Base-by-base conservation (phyloP, 1,139 yeast species). In the Nematodospora anomalae region DNA sequence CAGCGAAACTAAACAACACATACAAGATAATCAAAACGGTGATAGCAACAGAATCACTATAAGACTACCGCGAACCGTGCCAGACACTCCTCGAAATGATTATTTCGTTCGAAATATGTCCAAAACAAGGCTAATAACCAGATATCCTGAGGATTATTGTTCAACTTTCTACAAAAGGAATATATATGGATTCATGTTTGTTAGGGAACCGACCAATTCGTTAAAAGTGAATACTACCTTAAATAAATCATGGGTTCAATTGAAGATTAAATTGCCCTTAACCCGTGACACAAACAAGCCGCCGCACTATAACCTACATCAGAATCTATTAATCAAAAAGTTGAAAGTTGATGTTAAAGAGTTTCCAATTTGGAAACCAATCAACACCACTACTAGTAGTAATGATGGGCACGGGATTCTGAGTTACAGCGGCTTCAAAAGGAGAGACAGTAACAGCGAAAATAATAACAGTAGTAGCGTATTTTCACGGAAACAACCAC, bases 151-250 rank as follows among this genome's bases (percentile, higher is more conserved):
- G 12, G 44, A 40, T 9, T 41, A 41, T 28, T 33, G 39, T 40
- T 60, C 67, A 6, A 64, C 69, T 2, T 65, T 64, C 40, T 65
- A 64, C 44, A 62, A 60, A 40, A 45, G 71, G 26, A 64, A 64
- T 32, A 40, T 47, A 10, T 61, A 60, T 33, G 68, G 69, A 10
- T 65, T 64, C 42, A 65, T 65, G 71, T 65, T 64, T 42, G 61
- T 60, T 11, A 52, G 58, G 29, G 71, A 65, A 37, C 57, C 67
- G 10, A 56, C 41, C n/a, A 41, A 39, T 11, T 32, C 44, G n/a
- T 31, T 41, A 8, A 40, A 41, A 23, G 44, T 60, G n/a, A 58
- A 58, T 35, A 18, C 21, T 6, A 18, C 21, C 21, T 18, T 18
- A 8, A 46, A 52, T 6, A 56, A 55, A 33, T 56, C 60, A 13